Evolutionary conservation across 2,329 filamentous ascomycete species (phyloP).

Genomic region (Clarireedia paspali): DNA sequence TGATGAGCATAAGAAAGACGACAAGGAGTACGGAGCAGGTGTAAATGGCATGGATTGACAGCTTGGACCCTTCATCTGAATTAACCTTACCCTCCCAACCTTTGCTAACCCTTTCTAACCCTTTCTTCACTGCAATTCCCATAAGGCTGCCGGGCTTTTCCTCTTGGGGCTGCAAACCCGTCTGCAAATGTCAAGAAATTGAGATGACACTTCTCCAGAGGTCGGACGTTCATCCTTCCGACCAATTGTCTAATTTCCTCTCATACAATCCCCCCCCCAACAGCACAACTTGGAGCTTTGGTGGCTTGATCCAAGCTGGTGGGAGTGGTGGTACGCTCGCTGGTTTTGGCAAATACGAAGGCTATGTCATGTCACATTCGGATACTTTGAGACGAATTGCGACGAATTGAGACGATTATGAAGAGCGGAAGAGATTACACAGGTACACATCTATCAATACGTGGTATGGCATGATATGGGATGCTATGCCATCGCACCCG

Average conservation of each 20-base stretch:
- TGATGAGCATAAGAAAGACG: too few species aligned
- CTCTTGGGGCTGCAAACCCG: background rate
- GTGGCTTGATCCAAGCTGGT: too few species aligned
- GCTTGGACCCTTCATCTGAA: background rate
- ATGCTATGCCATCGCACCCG: too few species aligned
- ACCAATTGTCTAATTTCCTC: conserved; percentile 15
- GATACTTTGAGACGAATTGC: conserved; percentile 11
- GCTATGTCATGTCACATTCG: background rate
- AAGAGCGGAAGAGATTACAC: too few species aligned
- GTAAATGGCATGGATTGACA: too few species aligned
- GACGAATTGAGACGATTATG: background rate
- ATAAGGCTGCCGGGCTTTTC: background rate
- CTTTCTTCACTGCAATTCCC: background rate
- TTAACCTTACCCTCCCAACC: background rate
- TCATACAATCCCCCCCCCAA: background rate
- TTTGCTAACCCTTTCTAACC: background rate
- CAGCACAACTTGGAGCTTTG: too few species aligned
- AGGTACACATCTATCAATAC: too few species aligned
- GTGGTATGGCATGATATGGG: too few species aligned
- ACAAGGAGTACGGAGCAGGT: too few species aligned
- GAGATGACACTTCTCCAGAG: background rate
- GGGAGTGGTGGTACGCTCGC: too few species aligned
- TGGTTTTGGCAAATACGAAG: background rate
- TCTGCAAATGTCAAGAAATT: background rate
- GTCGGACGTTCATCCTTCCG: conserved; percentile 20